Evolutionary conservation across 208 protist species (phyloP).

Genomic region (Naegleria lovaniensis): DNA sequence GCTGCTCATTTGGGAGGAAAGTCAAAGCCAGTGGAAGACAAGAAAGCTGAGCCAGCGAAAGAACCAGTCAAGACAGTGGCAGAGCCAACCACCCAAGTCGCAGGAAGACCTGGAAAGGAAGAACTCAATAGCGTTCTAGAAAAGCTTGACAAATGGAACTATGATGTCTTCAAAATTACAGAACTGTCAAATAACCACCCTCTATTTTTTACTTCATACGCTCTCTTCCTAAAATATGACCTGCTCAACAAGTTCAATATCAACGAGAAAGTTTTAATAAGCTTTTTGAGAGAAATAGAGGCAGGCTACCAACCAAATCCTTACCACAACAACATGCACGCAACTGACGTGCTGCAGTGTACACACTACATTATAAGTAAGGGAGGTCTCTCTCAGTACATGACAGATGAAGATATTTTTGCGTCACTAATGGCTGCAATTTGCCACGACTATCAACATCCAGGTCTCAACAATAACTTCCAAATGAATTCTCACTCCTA

Average conservation of each 20-base stretch:
- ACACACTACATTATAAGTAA: conserved; percentile 48
- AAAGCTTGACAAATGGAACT: conserved; percentile 74
- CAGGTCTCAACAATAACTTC: conserved; percentile 74
- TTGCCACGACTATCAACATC: conserved; percentile 92
- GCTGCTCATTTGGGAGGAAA: not conserved
- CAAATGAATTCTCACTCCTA: conserved; percentile 58
- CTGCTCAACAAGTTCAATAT: conserved; percentile 70
- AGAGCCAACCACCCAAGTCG: not conserved
- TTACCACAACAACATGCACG: conserved; percentile 64
- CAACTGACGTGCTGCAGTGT: conserved; percentile 59
- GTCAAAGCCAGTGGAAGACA: not conserved
- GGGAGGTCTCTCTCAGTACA: conserved; percentile 36
- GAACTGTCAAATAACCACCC: conserved; percentile 73
- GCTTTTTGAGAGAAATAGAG: conserved; percentile 57
- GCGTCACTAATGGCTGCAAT: conserved; percentile 75
- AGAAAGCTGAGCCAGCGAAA: not conserved
- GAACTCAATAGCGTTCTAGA: conserved; percentile 47
- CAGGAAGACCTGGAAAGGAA: conserved; percentile 15
- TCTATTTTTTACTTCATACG: conserved; percentile 73
- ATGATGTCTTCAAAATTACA: conserved; percentile 71
- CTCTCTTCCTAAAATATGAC: conserved; percentile 72
- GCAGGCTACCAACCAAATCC: conserved; percentile 59
- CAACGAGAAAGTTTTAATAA: conserved; percentile 62
- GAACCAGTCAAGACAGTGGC: not conserved
- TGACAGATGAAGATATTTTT: conserved; percentile 73